These are phyloP conservation scores for Fusarium gaditjirri DNA, from an alignment of 2,329 filamentous ascomycete genomes.

Conservation along the genomic window DNA sequence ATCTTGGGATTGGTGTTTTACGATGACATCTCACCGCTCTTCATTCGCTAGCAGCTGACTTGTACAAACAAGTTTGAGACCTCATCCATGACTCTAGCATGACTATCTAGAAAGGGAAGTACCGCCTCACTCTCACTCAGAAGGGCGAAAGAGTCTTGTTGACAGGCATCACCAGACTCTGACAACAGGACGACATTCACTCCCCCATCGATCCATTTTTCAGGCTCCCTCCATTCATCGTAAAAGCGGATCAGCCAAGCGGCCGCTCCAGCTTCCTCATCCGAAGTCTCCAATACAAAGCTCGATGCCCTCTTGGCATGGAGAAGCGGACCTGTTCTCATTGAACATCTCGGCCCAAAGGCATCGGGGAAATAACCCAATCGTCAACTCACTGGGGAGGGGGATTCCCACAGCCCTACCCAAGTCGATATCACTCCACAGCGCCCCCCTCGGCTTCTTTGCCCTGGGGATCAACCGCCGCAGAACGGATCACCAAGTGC, in stretches of 20 bases:
- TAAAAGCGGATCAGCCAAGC: constrained; percentile 21
- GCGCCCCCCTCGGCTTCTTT: constrained; percentile 20
- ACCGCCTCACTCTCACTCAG: background rate
- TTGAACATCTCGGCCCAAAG: constrained; percentile 9
- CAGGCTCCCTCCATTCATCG: background rate
- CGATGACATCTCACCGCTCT: constrained; percentile 25
- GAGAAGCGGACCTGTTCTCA: background rate
- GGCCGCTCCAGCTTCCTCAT: constrained; percentile 8
- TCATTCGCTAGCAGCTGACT: background rate
- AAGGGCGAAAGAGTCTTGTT: background rate
- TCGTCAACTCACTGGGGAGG: background rate
- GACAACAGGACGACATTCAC: constrained; percentile 13
- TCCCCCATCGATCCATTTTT: constrained; percentile 6
- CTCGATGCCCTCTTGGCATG: constrained; percentile 8
- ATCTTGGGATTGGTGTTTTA: constrained; percentile 7
- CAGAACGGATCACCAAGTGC: constrained; percentile 6
- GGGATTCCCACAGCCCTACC: constrained; percentile 25
- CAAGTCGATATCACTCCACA: constrained; percentile 27
- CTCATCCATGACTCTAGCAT: background rate
- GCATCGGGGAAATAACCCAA: background rate
- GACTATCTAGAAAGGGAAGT: background rate
- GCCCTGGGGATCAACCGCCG: constrained; percentile 8
- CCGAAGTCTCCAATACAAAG: background rate
- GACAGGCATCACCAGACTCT: constrained; percentile 3
- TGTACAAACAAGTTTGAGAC: background rate